Evolutionary conservation across 2,329 filamentous ascomycete species (phyloP), one percentile per base, ranked within the genome.

Genomic region (Drechslerella coelobrocha): DNA sequence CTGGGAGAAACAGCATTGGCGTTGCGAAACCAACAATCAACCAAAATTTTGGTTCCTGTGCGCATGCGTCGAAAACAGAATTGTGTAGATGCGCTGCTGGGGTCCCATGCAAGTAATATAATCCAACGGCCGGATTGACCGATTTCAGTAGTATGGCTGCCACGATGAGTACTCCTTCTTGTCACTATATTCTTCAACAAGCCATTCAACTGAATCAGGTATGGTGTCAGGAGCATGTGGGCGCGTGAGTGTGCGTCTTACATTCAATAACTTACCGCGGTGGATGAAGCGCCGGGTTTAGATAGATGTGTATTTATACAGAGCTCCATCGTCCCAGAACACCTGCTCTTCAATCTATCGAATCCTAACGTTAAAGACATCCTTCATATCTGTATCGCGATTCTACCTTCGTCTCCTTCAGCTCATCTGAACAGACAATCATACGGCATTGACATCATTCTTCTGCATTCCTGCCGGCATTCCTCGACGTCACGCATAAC

Each of bases 191-290:
- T 41, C 37, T 14, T 17, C 5, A 14, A 12, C 37, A 14, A 14
- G 14, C 19, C 19, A 17, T 7, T 10, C 10, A 45, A 10, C 41
- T 45, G 41, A 21, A 45, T 45, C 19, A 10, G 21, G 41, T 4
- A 45, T 45, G 41, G 41, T 23, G 41, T n/a, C 41, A 45, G 41
- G 41, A 21, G 17, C 41, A 21, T 19, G 41, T 41, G 17, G 41
- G 41, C 8, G 41, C 17, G 10, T 45, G 17, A 8, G 41, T 23
- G 41, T 45, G 37, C 9, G 5, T 41, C 7, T 41, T 41, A 17
- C 7, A 41, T 5, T 14, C 37, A 17, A 17, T 5, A 41, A 34
- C 6, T 14, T 41, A 5, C 5, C 37, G 9, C 37, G 37, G n/a
- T 41, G 37, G 37, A 12, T 34, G 37, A 5, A 17, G n/a, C 9